These are phyloP conservation scores for Gnaphalium uliginosum DNA, from an alignment of 129 eudicot genomes.

Conservation along the genomic window DNA sequence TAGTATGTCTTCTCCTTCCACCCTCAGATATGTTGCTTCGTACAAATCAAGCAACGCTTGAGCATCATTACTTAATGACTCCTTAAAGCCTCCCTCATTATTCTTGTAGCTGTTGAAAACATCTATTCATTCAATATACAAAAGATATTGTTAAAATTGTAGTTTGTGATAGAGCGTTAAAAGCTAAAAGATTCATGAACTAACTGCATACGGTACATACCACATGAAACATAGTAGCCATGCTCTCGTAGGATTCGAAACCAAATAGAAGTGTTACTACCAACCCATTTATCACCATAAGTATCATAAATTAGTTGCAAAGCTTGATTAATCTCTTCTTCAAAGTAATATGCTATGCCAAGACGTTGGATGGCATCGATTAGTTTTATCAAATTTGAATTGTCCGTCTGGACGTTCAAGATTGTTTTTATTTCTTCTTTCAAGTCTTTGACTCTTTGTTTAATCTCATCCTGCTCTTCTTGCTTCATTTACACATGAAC, in stretches of 20 bases:
- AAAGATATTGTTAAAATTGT: no score
- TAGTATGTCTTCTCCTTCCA: not conserved
- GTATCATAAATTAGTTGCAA: not conserved
- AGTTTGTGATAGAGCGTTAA: not conserved
- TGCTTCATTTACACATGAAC: no score
- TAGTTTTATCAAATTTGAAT: not conserved
- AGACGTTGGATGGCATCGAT: not conserved
- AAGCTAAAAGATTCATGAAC: not conserved
- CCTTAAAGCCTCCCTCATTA: not conserved
- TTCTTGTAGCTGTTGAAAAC: not conserved
- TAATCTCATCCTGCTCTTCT: no score
- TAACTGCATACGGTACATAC: not conserved
- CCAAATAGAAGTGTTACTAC: not conserved
- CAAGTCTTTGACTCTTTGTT: no score
- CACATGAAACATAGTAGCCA: not conserved
- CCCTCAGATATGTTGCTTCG: conserved; percentile 6
- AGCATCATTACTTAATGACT: not conserved
- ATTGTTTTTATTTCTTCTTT: no score
- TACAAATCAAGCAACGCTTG: conserved; percentile 4
- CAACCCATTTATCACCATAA: not conserved
- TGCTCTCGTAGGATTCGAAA: not conserved
- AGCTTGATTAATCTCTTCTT: not conserved
- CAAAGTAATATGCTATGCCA: not conserved
- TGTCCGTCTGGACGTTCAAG: no score
- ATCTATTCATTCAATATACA: not conserved